These are phyloP conservation scores for Sporothrix protearum DNA, from an alignment of 2,329 filamentous ascomycete genomes.

Conservation along the genomic window DNA sequence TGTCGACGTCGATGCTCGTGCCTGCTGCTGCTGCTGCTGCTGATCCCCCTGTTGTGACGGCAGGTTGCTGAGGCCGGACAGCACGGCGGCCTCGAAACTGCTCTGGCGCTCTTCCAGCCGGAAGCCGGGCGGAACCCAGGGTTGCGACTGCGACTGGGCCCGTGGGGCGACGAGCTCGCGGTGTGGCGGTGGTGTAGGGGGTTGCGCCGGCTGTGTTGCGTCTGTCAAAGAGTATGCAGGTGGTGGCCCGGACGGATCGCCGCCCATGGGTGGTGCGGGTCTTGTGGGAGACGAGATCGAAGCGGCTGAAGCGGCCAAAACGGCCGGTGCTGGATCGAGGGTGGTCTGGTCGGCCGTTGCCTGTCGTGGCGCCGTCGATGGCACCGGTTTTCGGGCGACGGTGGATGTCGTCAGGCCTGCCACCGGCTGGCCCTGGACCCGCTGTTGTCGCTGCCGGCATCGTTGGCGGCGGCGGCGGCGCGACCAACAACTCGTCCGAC, in stretches of 20 bases:
- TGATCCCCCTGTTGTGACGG: not conserved
- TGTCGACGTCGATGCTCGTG: not conserved
- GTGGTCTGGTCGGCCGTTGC: conserved; percentile 18
- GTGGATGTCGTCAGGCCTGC: conserved; percentile 27
- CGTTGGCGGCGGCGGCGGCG: conserved; percentile 31
- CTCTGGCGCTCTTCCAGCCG: conserved; percentile 21
- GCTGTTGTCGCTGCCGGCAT: conserved; percentile 40
- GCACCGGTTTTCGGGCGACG: conserved; percentile 54
- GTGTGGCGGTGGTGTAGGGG: not conserved
- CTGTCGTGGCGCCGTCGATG: conserved; percentile 31
- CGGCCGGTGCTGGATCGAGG: not conserved
- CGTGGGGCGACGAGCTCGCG: not conserved
- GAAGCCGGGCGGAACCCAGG: conserved; percentile 26
- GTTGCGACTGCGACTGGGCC: too few species aligned
- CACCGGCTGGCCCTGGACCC: conserved; percentile 39
- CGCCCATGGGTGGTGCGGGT: not conserved
- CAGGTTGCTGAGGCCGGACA: not conserved
- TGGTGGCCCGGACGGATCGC: not conserved
- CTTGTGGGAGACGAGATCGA: not conserved
- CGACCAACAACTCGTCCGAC: conserved; percentile 47
- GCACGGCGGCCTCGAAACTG: not conserved
- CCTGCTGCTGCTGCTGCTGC: not conserved
- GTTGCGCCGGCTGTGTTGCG: not conserved
- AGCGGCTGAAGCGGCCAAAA: too few species aligned
- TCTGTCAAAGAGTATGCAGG: not conserved